Conservation (phyloP, 306 rosid genomes). For the Vigna trinervia region DNA sequence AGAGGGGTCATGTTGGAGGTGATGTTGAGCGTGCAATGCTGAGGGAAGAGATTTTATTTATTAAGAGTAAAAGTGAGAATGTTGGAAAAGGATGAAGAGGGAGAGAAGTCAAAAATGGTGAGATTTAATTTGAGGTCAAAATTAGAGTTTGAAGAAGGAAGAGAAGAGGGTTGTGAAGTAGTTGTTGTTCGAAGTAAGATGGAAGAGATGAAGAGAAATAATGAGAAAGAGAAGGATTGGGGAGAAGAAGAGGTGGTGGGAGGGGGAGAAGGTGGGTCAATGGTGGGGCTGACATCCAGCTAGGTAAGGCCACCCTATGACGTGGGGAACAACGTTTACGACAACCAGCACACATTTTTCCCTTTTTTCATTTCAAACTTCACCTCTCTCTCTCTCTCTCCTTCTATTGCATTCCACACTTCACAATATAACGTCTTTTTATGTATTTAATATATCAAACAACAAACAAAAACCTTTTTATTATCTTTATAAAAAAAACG, state of each 20-base stretch:
- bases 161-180: neutral
- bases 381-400: neutral
- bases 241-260: slow-evolving; percentile 8
- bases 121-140: slow-evolving; percentile 33
- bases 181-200: neutral
- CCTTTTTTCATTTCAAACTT: neutral
- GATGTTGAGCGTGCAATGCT: neutral
- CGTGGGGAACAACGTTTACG: neutral
- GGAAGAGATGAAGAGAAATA: neutral
- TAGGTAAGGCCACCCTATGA: slow-evolving; percentile 16
- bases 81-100: neutral
- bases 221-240: slow-evolving; percentile 35
- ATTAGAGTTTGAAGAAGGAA: slow-evolving; percentile 29
- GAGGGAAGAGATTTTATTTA: neutral
- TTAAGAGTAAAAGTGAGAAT: slow-evolving; percentile 34
- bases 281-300: slow-evolving; percentile 49
- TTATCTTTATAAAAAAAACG: no score
- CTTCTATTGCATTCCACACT: no score
- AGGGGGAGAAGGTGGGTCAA: neutral
- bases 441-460: no score
- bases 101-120: slow-evolving; percentile 32
- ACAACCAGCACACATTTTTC: neutral
- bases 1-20: neutral
- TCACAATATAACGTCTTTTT: no score
- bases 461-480: no score